Percentiles rank a stretch among this genome's conserved stretches.
phyloP scores from a whole-genome alignment of 352 stramenopile genomes.

The Peronospora destructor region DNA sequence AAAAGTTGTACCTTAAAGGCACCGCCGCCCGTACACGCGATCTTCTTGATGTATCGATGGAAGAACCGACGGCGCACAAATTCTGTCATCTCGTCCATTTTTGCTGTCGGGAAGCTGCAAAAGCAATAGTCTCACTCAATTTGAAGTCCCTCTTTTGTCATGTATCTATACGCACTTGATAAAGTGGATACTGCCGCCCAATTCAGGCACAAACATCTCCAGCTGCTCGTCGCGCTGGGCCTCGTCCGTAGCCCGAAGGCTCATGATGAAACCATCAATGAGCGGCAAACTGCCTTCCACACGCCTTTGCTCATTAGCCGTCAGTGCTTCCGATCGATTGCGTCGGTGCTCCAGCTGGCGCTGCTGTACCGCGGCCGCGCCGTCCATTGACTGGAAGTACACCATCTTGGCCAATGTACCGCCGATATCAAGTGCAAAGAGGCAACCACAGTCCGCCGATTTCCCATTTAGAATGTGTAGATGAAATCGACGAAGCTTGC shows the following conservation, averaged over 20 bases:
- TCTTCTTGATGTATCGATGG: constrained; percentile 87
- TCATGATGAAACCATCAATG: constrained; percentile 52
- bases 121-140: constrained; percentile 8
- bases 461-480: constrained; percentile 63
- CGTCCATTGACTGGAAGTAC: constrained; percentile 82
- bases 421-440: constrained; percentile 90
- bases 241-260: constrained; percentile 35
- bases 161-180: constrained; percentile 31
- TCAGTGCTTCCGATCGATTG: constrained; percentile 14
- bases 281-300: constrained; percentile 42
- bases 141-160: background rate
- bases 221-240: constrained; percentile 49
- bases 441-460: constrained; percentile 54
- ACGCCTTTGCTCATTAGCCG: constrained; percentile 6
- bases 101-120: constrained; percentile 55
- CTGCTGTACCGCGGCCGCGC: constrained; percentile 23
- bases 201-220: constrained; percentile 61
- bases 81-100: constrained; percentile 65
- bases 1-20: constrained; percentile 87
- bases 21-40: constrained; percentile 89
- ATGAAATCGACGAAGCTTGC: constrained; percentile 65
- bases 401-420: constrained; percentile 90
- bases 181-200: constrained; percentile 94
- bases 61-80: constrained; percentile 75
- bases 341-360: constrained; percentile 28